These are phyloP conservation scores for Rhynchospora breviuscula DNA, from an alignment of 176 grass and related monocot genomes.

Conservation along the genomic window DNA sequence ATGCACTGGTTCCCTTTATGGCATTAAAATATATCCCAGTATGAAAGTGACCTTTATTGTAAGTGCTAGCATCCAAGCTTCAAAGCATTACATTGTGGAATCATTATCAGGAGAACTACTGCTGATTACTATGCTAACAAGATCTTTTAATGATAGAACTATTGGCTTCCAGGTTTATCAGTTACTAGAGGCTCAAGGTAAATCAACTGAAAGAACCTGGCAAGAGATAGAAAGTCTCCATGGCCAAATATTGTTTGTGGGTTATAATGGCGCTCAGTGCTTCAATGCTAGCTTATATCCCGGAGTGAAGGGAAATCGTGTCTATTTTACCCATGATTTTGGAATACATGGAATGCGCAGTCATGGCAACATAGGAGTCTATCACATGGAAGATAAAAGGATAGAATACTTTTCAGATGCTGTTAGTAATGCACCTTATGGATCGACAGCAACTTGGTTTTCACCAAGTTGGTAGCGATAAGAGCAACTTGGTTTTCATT, in stretches of 20 bases:
- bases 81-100: background rate
- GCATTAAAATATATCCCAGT: background rate
- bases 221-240: background rate
- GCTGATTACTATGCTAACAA: background rate
- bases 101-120: background rate
- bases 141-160: background rate
- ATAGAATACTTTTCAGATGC: background rate
- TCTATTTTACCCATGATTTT: background rate
- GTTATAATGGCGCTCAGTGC: background rate
- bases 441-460: background rate
- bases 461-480: background rate
- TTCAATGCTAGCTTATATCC: background rate
- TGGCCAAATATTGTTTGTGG: background rate
- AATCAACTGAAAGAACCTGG: background rate
- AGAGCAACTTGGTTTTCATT: background rate
- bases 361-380: background rate
- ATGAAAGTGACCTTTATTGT: background rate
- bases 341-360: background rate
- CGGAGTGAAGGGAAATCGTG: background rate
- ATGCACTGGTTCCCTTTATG: background rate
- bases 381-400: background rate
- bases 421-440: background rate
- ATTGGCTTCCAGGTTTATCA: background rate
- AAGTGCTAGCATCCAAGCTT: background rate
- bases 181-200: background rate